phyloP scores from a whole-genome alignment of 2,329 filamentous ascomycete species.

The Cladophialophora carrionii region DNA sequence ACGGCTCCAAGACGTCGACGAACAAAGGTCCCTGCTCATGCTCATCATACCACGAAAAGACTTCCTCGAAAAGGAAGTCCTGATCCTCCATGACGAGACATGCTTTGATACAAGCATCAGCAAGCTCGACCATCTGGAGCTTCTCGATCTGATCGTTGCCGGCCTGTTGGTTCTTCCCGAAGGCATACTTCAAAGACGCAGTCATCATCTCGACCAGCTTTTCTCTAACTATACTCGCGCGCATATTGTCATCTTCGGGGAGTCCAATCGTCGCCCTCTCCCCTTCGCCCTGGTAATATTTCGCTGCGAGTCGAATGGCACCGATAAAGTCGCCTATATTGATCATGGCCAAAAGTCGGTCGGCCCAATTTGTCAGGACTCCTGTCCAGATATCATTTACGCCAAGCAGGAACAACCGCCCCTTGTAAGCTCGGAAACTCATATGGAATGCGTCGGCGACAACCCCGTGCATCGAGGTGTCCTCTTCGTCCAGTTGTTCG shows the following conservation, averaged over 20 bases:
- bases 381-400: conserved; percentile 92
- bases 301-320: conserved; percentile 85
- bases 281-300: conserved; percentile 87
- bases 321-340: conserved; percentile 94
- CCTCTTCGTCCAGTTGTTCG: conserved; percentile 84
- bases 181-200: conserved; percentile 87
- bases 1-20: conserved; percentile 83
- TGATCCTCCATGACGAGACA: conserved; percentile 76
- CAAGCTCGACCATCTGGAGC: conserved; percentile 72
- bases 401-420: conserved; percentile 87
- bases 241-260: conserved; percentile 75
- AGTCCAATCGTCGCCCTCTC: conserved; percentile 93
- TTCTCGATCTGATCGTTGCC: conserved; percentile 57
- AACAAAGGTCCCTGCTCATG: conserved; percentile 73
- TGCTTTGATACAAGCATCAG: conserved; percentile 79
- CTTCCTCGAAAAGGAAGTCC: conserved; percentile 86
- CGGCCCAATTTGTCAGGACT: conserved; percentile 94
- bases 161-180: conserved; percentile 63
- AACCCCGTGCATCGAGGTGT: conserved; percentile 88
- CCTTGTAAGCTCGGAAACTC: conserved; percentile 96
- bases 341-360: conserved; percentile 89
- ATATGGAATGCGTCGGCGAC: conserved; percentile 97
- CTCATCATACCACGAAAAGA: conserved; percentile 89
- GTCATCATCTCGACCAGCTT: conserved; percentile 92
- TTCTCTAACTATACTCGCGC: conserved; percentile 82